Conservation (phyloP, 1,284 basidiomycete genomes). For the Sporisorium scitamineum region DNA sequence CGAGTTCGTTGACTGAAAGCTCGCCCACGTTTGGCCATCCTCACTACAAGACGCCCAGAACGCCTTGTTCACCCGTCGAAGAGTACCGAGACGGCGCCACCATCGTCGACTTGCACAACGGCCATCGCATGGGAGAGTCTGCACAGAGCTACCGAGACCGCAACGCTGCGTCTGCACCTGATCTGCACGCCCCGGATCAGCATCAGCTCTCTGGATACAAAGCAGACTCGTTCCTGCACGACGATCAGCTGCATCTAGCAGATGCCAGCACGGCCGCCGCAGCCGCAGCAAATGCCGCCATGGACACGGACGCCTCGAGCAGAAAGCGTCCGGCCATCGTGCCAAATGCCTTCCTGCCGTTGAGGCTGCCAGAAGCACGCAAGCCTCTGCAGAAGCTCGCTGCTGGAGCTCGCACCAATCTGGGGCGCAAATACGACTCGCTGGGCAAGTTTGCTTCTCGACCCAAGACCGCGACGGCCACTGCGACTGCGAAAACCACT, state of each 20-base stretch:
- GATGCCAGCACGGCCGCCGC: conserved; percentile 37
- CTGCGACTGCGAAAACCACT: background rate
- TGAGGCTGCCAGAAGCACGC: conserved; percentile 24
- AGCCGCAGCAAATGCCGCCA: conserved; percentile 35
- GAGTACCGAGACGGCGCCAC: conserved; percentile 47
- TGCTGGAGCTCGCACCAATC: conserved; percentile 21
- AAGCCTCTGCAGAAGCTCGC: conserved; percentile 33
- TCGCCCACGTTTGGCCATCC: conserved; percentile 57
- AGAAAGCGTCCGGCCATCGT: conserved; percentile 41
- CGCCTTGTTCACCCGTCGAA: conserved; percentile 59
- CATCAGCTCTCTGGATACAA: conserved; percentile 3
- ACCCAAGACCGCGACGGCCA: conserved; percentile 21
- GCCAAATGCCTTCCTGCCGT: conserved; percentile 42
- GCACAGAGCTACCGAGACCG: conserved; percentile 16
- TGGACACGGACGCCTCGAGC: conserved; percentile 19
- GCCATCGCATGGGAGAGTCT: conserved; percentile 5
- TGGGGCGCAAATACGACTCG: conserved; percentile 44
- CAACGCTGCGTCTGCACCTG: conserved; percentile 1
- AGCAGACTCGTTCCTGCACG: conserved; percentile 1
- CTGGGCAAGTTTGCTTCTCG: conserved; percentile 44
- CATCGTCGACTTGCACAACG: conserved; percentile 36
- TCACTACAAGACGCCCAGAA: conserved; percentile 57
- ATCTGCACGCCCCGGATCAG: conserved; percentile 4
- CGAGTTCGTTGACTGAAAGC: conserved; percentile 58
- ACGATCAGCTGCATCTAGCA: conserved; percentile 24